A percentile compares a stretch with the other conserved stretches of the same genome.
phyloP scores from a whole-genome alignment of 257 asterid species.

The Gynochthodes officinalis region DNA sequence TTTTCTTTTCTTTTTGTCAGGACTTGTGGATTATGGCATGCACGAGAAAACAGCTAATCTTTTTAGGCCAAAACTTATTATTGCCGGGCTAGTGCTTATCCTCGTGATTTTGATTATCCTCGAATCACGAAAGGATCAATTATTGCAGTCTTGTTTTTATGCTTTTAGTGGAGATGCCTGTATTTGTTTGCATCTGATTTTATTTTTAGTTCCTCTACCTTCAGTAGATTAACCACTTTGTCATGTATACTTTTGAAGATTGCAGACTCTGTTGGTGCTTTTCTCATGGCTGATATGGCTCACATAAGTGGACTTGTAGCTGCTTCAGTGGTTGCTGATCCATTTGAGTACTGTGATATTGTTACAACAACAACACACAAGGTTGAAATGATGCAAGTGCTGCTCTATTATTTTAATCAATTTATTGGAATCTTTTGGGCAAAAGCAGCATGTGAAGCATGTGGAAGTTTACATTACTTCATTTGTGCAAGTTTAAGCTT shows the following conservation, averaged over 20 bases:
- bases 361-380: constrained; percentile 96
- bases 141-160: neutral
- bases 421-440: neutral
- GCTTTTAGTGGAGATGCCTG: neutral
- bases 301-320: constrained; percentile 97
- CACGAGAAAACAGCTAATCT: constrained; percentile 83
- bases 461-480: neutral
- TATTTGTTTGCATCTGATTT: neutral
- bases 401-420: neutral
- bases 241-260: constrained; percentile 39
- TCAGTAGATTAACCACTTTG: constrained; percentile 16
- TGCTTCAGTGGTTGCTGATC: constrained; percentile 88
- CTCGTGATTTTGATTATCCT: constrained; percentile 89
- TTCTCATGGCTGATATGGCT: constrained; percentile 98
- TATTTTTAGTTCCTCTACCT: neutral
- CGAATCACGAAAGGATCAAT: constrained; percentile 78
- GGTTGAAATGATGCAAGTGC: constrained; percentile 33
- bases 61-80: constrained; percentile 89
- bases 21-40: constrained; percentile 88
- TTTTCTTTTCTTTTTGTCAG: constrained; percentile 35
- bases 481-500: neutral
- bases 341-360: constrained; percentile 89
- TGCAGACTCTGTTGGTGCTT: constrained; percentile 91
- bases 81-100: constrained; percentile 98
- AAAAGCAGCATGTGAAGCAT: neutral